Conservation (phyloP, 2,329 filamentous ascomycete species). For the Furcasterigmium sp. region DNA sequence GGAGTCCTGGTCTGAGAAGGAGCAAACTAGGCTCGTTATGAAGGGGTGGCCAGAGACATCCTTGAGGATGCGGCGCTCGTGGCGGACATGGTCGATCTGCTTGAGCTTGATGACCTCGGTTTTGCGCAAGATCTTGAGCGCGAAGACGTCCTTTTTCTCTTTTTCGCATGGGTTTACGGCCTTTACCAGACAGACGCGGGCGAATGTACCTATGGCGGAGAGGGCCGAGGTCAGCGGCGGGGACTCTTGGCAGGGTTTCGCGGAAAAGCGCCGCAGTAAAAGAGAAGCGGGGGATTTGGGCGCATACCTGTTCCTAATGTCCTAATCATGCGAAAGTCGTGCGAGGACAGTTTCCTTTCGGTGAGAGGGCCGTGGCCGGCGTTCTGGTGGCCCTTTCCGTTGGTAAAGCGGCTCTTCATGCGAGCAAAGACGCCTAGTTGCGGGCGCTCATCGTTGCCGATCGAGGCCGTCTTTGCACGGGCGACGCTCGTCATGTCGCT, state of each 20-base stretch:
- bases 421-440: background rate
- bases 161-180: slow-evolving; percentile 48
- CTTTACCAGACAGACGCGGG: slow-evolving; percentile 73
- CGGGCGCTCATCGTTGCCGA: background rate
- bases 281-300: background rate
- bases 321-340: slow-evolving; percentile 68
- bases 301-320: slow-evolving; percentile 62
- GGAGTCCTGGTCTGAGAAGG: slow-evolving; percentile 74
- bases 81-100: slow-evolving; percentile 81
- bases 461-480: background rate
- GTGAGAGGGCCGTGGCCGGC: slow-evolving; percentile 10
- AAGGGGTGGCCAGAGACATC: slow-evolving; percentile 78
- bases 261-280: slow-evolving; percentile 4
- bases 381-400: slow-evolving; percentile 5
- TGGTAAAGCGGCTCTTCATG: slow-evolving; percentile 6
- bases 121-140: slow-evolving; percentile 74
- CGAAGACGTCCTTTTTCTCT: slow-evolving; percentile 65
- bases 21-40: slow-evolving; percentile 72
- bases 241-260: background rate
- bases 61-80: slow-evolving; percentile 73
- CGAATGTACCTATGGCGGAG: slow-evolving; percentile 61
- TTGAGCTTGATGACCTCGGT: slow-evolving; percentile 73
- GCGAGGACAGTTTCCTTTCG: slow-evolving; percentile 24
- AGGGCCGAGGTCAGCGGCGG: slow-evolving; percentile 5
- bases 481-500: slow-evolving; percentile 3